phyloP scores from a whole-genome alignment of 2,329 filamentous ascomycete genomes.

The Colletotrichum godetiae region DNA sequence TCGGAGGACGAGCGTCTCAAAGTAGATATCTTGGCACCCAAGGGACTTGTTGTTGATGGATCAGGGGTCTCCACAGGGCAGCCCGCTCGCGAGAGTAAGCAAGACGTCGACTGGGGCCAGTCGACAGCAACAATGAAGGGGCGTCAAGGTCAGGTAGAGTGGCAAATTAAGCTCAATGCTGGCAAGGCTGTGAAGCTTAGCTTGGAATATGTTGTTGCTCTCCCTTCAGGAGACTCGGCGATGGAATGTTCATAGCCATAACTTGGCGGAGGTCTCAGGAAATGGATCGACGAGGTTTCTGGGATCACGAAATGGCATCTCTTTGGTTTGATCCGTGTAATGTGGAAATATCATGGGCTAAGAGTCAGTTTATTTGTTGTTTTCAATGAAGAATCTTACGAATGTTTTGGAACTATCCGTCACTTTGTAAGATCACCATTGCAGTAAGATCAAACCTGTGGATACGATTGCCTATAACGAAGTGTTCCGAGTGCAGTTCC shows the following conservation, averaged over 20 bases:
- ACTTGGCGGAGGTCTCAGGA: neutral
- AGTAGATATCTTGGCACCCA: constrained; percentile 62
- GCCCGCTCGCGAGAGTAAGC: constrained; percentile 42
- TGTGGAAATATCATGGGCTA: neutral
- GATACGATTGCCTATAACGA: no score
- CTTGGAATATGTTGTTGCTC: constrained; percentile 71
- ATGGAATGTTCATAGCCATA: constrained; percentile 36
- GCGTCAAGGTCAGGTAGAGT: constrained; percentile 64
- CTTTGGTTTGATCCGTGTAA: neutral
- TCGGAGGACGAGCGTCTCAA: constrained; percentile 68
- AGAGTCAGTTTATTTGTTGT: neutral
- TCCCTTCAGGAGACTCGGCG: constrained; percentile 62
- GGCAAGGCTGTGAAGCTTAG: constrained; percentile 67
- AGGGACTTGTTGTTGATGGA: constrained; percentile 56
- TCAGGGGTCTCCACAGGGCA: constrained; percentile 49
- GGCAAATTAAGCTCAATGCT: constrained; percentile 68
- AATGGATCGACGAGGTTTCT: no score
- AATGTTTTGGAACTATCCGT: no score
- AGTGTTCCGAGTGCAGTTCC: no score
- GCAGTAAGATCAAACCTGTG: no score
- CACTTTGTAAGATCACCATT: no score
- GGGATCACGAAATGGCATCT: neutral
- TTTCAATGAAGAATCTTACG: no score
- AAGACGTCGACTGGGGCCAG: constrained; percentile 62
- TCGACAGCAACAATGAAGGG: constrained; percentile 66